A percentile compares a stretch with the other conserved stretches of the same genome.
Conservation (phyloP, 441 rosid genomes). For the Erodium moschatum region DNA sequence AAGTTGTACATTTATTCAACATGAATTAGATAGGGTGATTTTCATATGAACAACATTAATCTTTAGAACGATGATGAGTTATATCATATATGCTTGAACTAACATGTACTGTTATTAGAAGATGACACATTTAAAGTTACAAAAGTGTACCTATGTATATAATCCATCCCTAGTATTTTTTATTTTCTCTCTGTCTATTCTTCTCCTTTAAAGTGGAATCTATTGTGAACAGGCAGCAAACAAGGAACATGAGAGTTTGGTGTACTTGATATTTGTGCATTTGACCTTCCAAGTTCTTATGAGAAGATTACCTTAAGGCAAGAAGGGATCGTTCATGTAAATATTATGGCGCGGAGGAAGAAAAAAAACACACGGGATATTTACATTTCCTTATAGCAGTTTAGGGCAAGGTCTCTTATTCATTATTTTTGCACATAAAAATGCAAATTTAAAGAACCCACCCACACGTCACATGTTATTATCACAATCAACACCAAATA, state of each 20-base stretch:
- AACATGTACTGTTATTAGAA: conserved; percentile 11
- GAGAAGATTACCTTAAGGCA: conserved; percentile 33
- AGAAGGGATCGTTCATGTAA: neutral
- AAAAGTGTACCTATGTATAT: too few relatives aligned
- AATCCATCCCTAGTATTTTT: too few relatives aligned
- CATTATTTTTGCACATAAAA: neutral
- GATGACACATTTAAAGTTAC: neutral
- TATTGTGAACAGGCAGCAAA: conserved; percentile 53
- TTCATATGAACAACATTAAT: too few relatives aligned
- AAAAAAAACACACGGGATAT: neutral
- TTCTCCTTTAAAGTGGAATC: conserved; percentile 5
- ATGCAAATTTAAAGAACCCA: neutral
- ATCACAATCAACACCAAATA: neutral
- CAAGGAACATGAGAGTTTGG: conserved; percentile 49
- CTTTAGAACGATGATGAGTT: too few relatives aligned
- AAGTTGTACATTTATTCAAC: too few relatives aligned
- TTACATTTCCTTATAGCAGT: neutral
- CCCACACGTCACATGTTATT: neutral
- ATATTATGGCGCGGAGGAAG: neutral
- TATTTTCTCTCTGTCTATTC: too few relatives aligned
- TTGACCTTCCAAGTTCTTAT: conserved; percentile 51
- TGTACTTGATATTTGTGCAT: conserved; percentile 51
- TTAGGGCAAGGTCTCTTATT: neutral
- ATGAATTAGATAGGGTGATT: too few relatives aligned
- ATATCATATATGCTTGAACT: too few relatives aligned